Base-by-base conservation (phyloP, 768 basidiomycete genomes). In the Piloderma croceum region DNA sequence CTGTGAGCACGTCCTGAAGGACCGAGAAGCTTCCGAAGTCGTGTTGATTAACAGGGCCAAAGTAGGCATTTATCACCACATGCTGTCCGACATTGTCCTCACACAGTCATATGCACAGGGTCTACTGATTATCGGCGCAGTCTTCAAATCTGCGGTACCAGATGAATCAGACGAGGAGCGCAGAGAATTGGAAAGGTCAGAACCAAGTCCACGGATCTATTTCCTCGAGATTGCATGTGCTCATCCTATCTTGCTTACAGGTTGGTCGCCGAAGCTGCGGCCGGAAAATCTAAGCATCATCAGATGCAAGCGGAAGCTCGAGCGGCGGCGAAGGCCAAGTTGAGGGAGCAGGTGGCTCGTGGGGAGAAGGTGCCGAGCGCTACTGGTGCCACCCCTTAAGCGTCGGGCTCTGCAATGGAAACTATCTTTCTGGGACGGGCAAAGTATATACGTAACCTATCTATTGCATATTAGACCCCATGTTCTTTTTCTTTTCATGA, bases 101-200 rank as follows among this genome's bases (percentile, higher is more conserved):
- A 46, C 19, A 22, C 24, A 42, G 24, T 37, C 7, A 15, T 47
- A 32, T 7, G 31, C 19, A 5, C 52, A 91, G 83, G 93, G 85
- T 31, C 69, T 98, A n/a, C 66, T 98, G 42, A 69, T 90, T 12
- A 83, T 86, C 24, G 96, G 94, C 6, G 83, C 84, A 12, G 81
- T 94, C 50, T 94, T 97, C 73, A 94, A 93, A 61, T 65, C 73
- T 4, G 76, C 87, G 0, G 57, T 73, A 22, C 86, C 96, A 3
- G 94, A 98, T 56, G 91, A 89, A 57, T 82, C 88, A 6, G 93
- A 96, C 55, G 85, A 86, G 57, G 96, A 96, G 55, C 79, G 96
- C 19, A 76, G 96, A 35, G 91, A 97, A 61, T 77, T 99, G 15
- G 96, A 99, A 64, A 70, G 91, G 86, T 90, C 51, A 20, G 80